Percentiles rank a stretch among this genome's conserved stretches.
Evolutionary conservation across 2,329 filamentous ascomycete species (phyloP).

Genomic region (Clonostachys sp.): DNA sequence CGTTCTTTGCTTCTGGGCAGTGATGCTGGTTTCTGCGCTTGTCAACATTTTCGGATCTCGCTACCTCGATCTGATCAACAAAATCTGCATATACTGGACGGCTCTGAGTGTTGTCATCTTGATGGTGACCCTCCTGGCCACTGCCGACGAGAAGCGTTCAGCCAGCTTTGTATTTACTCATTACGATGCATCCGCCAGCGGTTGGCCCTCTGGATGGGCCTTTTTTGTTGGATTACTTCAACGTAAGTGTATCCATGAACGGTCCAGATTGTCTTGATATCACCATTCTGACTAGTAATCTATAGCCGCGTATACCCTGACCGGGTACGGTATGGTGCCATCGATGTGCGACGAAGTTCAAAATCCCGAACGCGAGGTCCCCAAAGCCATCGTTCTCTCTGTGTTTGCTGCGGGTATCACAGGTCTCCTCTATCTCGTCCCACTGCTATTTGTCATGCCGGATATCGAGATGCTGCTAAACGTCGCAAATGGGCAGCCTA

Average conservation of each 20-base stretch:
- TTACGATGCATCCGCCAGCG: slow-evolving; percentile 64
- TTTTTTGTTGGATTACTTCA: slow-evolving; percentile 52
- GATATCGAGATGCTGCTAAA: slow-evolving; percentile 58
- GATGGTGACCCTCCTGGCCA: slow-evolving; percentile 63
- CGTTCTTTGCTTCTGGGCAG: slow-evolving; percentile 68
- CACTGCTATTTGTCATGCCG: slow-evolving; percentile 72
- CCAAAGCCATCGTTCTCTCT: slow-evolving; percentile 63
- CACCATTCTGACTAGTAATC: neutral
- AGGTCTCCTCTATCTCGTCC: slow-evolving; percentile 61
- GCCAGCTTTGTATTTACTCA: slow-evolving; percentile 62
- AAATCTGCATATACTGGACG: slow-evolving; percentile 70
- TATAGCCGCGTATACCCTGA: slow-evolving; percentile 31
- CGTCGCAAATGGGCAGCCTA: slow-evolving; percentile 69
- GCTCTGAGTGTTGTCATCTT: slow-evolving; percentile 65
- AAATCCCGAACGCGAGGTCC: slow-evolving; percentile 55
- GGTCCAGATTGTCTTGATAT: slow-evolving; percentile 2
- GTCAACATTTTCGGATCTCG: slow-evolving; percentile 61
- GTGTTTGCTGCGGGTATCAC: slow-evolving; percentile 62
- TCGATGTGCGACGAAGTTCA: slow-evolving; percentile 58
- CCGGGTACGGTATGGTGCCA: slow-evolving; percentile 47
- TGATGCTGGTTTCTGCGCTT: slow-evolving; percentile 57
- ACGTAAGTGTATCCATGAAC: slow-evolving; percentile 16
- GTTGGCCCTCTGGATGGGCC: slow-evolving; percentile 64
- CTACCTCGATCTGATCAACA: slow-evolving; percentile 63
- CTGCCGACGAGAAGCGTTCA: slow-evolving; percentile 58